These are phyloP conservation scores for Lipomyces mesembrius DNA, from an alignment of 805 yeast species.

Conservation along the genomic window DNA sequence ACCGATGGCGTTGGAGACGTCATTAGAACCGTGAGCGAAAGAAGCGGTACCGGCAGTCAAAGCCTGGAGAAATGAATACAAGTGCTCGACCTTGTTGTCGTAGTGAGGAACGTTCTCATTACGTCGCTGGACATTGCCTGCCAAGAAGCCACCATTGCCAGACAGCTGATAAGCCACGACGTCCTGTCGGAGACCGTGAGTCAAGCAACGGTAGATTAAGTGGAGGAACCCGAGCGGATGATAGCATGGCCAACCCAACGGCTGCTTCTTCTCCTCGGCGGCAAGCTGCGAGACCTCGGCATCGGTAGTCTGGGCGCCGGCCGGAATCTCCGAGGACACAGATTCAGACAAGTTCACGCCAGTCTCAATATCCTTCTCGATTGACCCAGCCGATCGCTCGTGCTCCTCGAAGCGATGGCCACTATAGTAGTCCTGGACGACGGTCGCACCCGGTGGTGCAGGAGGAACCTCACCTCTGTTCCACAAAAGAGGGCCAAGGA, in stretches of 20 bases:
- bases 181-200: constrained; percentile 70
- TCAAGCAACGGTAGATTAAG: constrained; percentile 51
- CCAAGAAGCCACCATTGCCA: constrained; percentile 24
- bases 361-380: constrained; percentile 33
- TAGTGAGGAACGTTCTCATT: constrained; percentile 60
- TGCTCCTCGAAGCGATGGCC: constrained; percentile 54
- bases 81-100: constrained; percentile 70
- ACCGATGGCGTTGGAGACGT: constrained; percentile 77
- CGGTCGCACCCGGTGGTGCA: constrained; percentile 57
- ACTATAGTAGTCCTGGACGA: constrained; percentile 66
- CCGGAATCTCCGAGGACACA: constrained; percentile 10
- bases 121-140: constrained; percentile 47
- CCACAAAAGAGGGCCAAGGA: constrained; percentile 66
- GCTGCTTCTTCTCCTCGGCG: constrained; percentile 2
- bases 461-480: constrained; percentile 66
- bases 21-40: constrained; percentile 82
- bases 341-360: constrained; percentile 37
- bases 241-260: not conserved
- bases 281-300: not conserved
- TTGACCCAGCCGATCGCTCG: constrained; percentile 33
- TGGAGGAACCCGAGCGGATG: constrained; percentile 24
- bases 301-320: not conserved
- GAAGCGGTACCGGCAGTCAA: constrained; percentile 80
- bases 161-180: constrained; percentile 51
- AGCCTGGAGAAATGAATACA: constrained; percentile 70